Percentiles rank a stretch among this genome's conserved stretches.
Evolutionary conservation across 768 basidiomycete species (phyloP).

Genomic region (Podaxis rugospora): DNA sequence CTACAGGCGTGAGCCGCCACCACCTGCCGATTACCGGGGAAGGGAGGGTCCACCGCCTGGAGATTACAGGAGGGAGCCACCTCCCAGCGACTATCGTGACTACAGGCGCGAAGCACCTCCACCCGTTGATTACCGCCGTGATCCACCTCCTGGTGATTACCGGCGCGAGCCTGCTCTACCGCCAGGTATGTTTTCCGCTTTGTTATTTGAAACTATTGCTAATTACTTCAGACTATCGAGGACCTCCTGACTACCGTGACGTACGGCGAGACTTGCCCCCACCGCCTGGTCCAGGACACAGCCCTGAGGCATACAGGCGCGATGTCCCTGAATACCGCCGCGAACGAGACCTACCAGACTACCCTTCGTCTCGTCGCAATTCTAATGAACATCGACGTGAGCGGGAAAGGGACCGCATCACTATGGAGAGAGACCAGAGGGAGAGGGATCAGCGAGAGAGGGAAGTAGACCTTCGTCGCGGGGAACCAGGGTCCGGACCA

Average conservation of each 20-base stretch:
- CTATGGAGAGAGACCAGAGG: constrained; percentile 5
- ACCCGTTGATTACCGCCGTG: constrained; percentile 8
- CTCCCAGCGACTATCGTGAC: constrained; percentile 6
- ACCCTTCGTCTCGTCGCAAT: constrained; percentile 4
- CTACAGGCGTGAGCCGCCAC: constrained; percentile 6
- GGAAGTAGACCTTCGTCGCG: constrained; percentile 10
- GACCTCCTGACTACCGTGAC: constrained; percentile 5
- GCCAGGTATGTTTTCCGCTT: neutral
- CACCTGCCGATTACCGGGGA: constrained; percentile 2
- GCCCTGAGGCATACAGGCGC: constrained; percentile 7
- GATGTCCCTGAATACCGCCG: constrained; percentile 7
- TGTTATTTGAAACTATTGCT: neutral
- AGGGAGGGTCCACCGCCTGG: neutral
- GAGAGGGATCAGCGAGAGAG: constrained; percentile 11
- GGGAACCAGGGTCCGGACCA: constrained; percentile 7
- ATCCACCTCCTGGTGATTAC: constrained; percentile 6
- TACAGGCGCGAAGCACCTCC: constrained; percentile 9
- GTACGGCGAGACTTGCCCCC: constrained; percentile 5
- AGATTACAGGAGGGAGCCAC: constrained; percentile 6
- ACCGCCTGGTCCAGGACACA: constrained; percentile 7
- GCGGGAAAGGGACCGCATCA: constrained; percentile 9
- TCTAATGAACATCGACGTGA: constrained; percentile 10
- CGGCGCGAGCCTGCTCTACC: constrained; percentile 6
- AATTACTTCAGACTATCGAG: constrained; percentile 1
- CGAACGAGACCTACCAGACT: constrained; percentile 7